Conservation (phyloP, 116 monocot genomes). For the Zostera marina region DNA sequence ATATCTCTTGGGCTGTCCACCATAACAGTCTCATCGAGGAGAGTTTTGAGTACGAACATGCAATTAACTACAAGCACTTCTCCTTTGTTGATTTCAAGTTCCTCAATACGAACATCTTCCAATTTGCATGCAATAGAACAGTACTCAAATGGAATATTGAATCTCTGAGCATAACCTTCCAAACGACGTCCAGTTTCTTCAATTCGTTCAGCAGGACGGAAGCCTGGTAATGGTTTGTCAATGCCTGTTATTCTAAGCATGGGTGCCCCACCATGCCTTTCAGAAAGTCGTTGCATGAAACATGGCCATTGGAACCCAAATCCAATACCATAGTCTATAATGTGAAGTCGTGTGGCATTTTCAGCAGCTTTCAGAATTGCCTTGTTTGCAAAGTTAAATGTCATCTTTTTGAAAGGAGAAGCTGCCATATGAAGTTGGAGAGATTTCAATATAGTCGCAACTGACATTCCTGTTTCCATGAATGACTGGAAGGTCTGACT, state of each 20-base stretch:
- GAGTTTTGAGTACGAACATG: constrained; percentile 17
- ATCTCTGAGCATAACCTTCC: constrained; percentile 35
- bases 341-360: constrained; percentile 41
- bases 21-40: constrained; percentile 29
- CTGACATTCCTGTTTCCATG: constrained; percentile 20
- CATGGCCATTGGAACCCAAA: constrained; percentile 96
- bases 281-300: constrained; percentile 38
- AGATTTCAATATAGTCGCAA: constrained; percentile 10
- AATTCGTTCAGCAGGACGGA: constrained; percentile 50
- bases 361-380: constrained; percentile 35
- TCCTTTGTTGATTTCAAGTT: constrained; percentile 18
- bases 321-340: constrained; percentile 68
- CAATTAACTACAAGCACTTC: constrained; percentile 30
- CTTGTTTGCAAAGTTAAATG: constrained; percentile 42
- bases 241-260: constrained; percentile 65
- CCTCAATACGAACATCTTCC: constrained; percentile 32
- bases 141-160: constrained; percentile 46
- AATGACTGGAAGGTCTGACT: constrained; percentile 41
- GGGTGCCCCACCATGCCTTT: constrained; percentile 32
- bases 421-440: constrained; percentile 59
- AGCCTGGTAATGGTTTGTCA: constrained; percentile 64
- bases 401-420: constrained; percentile 60
- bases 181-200: constrained; percentile 52
- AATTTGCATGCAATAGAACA: constrained; percentile 35
- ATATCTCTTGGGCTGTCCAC: constrained; percentile 34